A percentile compares a stretch with the other conserved stretches of the same genome.
Evolutionary conservation across 768 basidiomycete genomes (phyloP).

Genomic region (Fomitopsis pulvina): DNA sequence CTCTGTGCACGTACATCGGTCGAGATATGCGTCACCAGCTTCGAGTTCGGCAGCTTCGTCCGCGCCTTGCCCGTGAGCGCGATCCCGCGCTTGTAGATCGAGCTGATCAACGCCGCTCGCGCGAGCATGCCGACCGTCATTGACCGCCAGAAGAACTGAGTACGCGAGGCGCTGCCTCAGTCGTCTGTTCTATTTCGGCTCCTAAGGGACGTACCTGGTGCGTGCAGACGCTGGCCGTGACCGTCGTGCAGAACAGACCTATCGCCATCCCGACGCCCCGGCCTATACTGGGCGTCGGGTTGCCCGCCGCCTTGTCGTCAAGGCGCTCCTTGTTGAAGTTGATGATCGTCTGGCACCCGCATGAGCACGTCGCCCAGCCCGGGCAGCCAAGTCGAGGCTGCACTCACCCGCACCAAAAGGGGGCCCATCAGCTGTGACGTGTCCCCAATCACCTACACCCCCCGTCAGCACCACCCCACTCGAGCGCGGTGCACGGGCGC

Average conservation of each 20-base stretch:
- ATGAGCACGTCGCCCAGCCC: neutral
- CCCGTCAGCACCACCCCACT: neutral
- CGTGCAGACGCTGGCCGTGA: slow-evolving; percentile 47
- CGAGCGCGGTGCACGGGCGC: neutral
- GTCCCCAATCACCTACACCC: slow-evolving; percentile 50
- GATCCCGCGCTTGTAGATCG: slow-evolving; percentile 66
- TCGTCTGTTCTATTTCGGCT: neutral
- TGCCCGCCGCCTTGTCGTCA: slow-evolving; percentile 30
- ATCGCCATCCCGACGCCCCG: slow-evolving; percentile 54
- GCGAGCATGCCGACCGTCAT: slow-evolving; percentile 62
- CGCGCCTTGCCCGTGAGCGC: slow-evolving; percentile 60
- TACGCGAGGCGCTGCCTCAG: neutral
- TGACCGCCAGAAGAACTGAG: slow-evolving; percentile 65
- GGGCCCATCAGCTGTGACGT: slow-evolving; percentile 57
- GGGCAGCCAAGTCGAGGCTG: neutral
- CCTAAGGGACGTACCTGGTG: slow-evolving; percentile 44
- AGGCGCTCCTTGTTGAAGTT: slow-evolving; percentile 48
- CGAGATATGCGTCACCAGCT: slow-evolving; percentile 53
- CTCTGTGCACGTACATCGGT: slow-evolving; percentile 59
- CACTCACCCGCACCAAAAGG: slow-evolving; percentile 46
- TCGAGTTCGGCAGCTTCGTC: slow-evolving; percentile 52
- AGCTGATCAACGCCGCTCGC: slow-evolving; percentile 59
- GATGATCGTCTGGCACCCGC: slow-evolving; percentile 46
- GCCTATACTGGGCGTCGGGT: slow-evolving; percentile 35
- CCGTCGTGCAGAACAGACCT: slow-evolving; percentile 43